These are phyloP conservation scores for Chrysanthemum makinoi DNA, from an alignment of 129 eudicot species.

Conservation along the genomic window DNA sequence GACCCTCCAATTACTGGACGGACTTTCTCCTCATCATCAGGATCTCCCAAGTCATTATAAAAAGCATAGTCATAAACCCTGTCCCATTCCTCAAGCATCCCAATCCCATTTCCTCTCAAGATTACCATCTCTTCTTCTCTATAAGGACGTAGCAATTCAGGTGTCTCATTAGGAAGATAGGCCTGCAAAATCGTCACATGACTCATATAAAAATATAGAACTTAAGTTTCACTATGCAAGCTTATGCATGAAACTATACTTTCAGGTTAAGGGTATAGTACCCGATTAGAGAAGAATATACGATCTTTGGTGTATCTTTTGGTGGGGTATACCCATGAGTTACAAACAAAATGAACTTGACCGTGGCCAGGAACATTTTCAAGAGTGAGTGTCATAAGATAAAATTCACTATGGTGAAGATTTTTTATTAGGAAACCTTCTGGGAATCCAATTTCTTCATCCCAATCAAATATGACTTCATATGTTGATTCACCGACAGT, in stretches of 20 bases:
- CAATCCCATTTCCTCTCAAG: conserved; percentile 38
- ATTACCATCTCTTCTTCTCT: conserved; percentile 22
- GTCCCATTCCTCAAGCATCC: conserved; percentile 35
- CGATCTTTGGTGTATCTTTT: conserved; percentile 42
- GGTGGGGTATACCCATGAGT: conserved; percentile 67
- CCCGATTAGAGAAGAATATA: conserved; percentile 60
- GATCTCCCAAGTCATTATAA: conserved; percentile 45
- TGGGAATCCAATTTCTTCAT: conserved; percentile 50
- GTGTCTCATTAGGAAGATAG: conserved; percentile 39
- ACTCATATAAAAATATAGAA: background rate
- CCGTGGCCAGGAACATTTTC: conserved; percentile 60
- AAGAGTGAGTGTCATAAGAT: conserved; percentile 63
- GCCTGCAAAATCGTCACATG: conserved; percentile 18
- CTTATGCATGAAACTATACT: background rate
- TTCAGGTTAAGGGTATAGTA: background rate
- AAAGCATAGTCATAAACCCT: conserved; percentile 44
- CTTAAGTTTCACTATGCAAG: background rate
- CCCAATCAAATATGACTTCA: conserved; percentile 50
- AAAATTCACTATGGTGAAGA: conserved; percentile 50
- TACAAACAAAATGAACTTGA: conserved; percentile 54
- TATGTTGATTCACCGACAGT: conserved; percentile 36
- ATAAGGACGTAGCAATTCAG: conserved; percentile 15
- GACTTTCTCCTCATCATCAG: conserved; percentile 25
- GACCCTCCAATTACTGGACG: conserved; percentile 45
- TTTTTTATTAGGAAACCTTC: conserved; percentile 64